Percentiles rank a stretch among this genome's conserved stretches.
These are phyloP conservation scores for Brassica carinata DNA, from an alignment of 345 rosid species.

Conservation along the genomic window DNA sequence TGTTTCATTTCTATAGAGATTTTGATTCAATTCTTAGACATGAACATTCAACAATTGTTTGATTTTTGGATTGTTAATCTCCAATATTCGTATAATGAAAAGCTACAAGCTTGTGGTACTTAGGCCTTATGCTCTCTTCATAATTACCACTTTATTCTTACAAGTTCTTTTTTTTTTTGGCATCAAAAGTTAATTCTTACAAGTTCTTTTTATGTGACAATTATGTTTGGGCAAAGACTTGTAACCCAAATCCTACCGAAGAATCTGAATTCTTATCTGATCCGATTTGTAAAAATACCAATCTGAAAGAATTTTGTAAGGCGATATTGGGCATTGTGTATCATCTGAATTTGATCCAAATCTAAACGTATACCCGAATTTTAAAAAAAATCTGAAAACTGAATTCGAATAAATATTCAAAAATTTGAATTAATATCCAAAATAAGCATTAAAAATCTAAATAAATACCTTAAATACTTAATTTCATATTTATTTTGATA, in stretches of 20 bases:
- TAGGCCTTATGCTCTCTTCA: neutral
- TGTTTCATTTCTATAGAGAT: slow-evolving; percentile 16
- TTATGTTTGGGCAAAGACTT: neutral
- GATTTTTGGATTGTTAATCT: neutral
- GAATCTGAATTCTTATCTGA: neutral
- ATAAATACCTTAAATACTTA: too few relatives aligned
- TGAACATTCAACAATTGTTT: neutral
- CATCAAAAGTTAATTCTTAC: too few relatives aligned
- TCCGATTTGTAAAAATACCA: neutral
- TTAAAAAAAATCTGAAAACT: neutral
- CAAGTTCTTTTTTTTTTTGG: neutral
- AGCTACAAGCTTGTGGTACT: neutral
- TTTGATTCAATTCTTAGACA: slow-evolving; percentile 22
- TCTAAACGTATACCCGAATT: neutral
- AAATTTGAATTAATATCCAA: neutral
- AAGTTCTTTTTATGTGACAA: neutral
- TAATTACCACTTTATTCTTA: neutral
- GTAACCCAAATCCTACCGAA: neutral
- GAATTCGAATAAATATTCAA: neutral
- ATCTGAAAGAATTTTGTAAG: neutral
- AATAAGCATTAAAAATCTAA: neutral
- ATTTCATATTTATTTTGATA: too few relatives aligned
- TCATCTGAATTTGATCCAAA: too few relatives aligned
- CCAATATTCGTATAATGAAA: slow-evolving; percentile 1
- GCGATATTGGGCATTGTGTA: neutral